Evolutionary conservation across 208 protist species (phyloP), one percentile per base, ranked within the genome.

Genomic region (Crithidia fasciculata): DNA sequence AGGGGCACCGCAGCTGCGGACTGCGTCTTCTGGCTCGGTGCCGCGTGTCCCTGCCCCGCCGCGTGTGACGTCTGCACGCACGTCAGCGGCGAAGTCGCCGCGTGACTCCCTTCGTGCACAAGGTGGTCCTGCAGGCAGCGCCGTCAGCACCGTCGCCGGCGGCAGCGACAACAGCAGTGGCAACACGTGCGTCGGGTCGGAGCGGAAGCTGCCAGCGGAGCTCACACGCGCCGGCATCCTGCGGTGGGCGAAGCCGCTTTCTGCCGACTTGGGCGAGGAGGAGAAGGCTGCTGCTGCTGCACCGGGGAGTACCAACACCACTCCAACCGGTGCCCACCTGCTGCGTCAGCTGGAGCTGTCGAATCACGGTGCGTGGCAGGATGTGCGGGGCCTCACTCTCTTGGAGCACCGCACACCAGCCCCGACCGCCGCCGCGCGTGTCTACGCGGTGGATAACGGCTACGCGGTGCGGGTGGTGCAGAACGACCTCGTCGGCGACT

Each of bases 401-500:
- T 50, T 75, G 15, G 70, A 75, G 53, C 70, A 56, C 45, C 70
- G 60, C 49, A 9, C 12, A 12, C 58, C 55, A 7, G 36, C n/a
- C 5, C 50, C 69, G 28, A 41, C 70, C n/a, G 15, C 70, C 15
- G 54, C 59, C 52, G 56, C 72, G 57, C 65, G 72, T 5, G 72
- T 77, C 8, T 67, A 64, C 43, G 41, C 60, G 7, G 83, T 83
- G 9, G 65, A 65, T 47, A 41, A 70, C 41, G 74, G 74, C 52
- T 68, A 78, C 69, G 45, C 61, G 6, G 62, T 85, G 7, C 53
- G 56, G n/a, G 75, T 85, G 8, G 40, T 64, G n/a, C 65, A 81
- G 49, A 63, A 57, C 47, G 75, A 72, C n/a, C 49, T 60, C 15
- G 60, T 70, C 56, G 72, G 83, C 52, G 68, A 74, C 57, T 88